These are phyloP conservation scores for Saccharum officinarum DNA, from an alignment of 176 grass and related monocot species.

Conservation along the genomic window DNA sequence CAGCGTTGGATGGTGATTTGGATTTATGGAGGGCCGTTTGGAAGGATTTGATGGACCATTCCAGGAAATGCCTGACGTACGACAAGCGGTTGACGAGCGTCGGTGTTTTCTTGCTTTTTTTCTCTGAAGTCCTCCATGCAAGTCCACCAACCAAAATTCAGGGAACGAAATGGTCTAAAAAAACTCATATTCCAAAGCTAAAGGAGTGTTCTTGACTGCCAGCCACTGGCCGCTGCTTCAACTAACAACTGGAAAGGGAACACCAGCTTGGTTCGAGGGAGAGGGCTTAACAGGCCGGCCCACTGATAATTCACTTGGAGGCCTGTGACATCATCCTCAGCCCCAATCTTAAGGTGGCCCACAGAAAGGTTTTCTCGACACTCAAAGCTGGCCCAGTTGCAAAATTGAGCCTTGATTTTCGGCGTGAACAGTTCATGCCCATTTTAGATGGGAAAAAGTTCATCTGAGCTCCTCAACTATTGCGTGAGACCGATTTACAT, in stretches of 20 bases:
- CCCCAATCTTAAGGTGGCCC: not conserved
- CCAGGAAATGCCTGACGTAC: not conserved
- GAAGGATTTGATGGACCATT: not conserved
- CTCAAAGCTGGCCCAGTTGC: no score
- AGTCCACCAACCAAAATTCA: not conserved
- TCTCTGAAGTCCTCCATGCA: not conserved
- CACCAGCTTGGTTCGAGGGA: no score
- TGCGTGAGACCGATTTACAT: no score
- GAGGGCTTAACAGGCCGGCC: not conserved
- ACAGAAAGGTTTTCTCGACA: no score
- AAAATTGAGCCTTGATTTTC: no score
- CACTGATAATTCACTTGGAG: not conserved
- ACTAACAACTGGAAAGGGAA: no score
- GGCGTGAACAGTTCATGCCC: no score
- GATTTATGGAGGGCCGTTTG: not conserved
- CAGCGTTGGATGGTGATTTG: not conserved
- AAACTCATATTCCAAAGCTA: not conserved
- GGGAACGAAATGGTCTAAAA: not conserved
- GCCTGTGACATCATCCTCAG: not conserved
- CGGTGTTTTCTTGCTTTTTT: not conserved
- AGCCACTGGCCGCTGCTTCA: no score
- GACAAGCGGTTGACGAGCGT: not conserved
- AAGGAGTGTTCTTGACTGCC: no score
- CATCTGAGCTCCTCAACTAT: no score
- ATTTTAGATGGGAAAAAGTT: no score